These are phyloP conservation scores for Cryptococcus sp. DNA, from an alignment of 1,284 basidiomycete species.

Conservation along the genomic window DNA sequence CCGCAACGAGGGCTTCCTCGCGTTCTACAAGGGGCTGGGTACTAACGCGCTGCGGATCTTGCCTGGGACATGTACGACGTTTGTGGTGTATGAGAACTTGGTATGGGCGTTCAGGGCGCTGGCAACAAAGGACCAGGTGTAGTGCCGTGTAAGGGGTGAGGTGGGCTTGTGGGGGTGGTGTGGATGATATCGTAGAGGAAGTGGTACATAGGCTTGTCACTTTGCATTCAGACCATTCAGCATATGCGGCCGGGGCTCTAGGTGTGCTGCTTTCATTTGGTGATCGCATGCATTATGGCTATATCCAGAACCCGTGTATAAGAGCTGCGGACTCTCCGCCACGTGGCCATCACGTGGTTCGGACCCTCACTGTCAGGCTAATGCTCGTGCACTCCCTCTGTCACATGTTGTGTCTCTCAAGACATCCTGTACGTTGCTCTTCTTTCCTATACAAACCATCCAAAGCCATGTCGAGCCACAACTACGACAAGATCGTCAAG, in stretches of 20 bases:
- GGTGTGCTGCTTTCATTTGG: background rate
- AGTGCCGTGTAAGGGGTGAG: background rate
- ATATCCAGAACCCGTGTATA: too few species aligned
- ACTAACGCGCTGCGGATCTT: conserved; percentile 96
- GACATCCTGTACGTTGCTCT: too few species aligned
- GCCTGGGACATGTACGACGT: conserved; percentile 95
- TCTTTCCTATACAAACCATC: background rate
- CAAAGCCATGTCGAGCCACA: conserved; percentile 21
- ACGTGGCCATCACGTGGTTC: too few species aligned
- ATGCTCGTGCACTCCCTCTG: background rate
- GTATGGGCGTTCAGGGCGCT: conserved; percentile 69
- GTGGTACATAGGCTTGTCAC: background rate
- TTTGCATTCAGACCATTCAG: background rate
- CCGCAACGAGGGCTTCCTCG: conserved; percentile 70
- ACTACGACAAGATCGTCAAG: conserved; percentile 62
- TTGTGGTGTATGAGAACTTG: conserved; percentile 96
- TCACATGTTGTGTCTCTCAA: too few species aligned
- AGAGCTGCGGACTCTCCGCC: too few species aligned
- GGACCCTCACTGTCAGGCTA: background rate
- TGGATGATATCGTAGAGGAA: too few species aligned
- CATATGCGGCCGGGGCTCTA: background rate
- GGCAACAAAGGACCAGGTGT: conserved; percentile 27
- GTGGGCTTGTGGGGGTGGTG: too few species aligned
- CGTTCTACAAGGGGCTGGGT: conserved; percentile 92
- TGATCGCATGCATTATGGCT: too few species aligned